These are phyloP conservation scores for Colletotrichum sp. DNA, from an alignment of 2,329 filamentous ascomycete species.

Conservation along the genomic window DNA sequence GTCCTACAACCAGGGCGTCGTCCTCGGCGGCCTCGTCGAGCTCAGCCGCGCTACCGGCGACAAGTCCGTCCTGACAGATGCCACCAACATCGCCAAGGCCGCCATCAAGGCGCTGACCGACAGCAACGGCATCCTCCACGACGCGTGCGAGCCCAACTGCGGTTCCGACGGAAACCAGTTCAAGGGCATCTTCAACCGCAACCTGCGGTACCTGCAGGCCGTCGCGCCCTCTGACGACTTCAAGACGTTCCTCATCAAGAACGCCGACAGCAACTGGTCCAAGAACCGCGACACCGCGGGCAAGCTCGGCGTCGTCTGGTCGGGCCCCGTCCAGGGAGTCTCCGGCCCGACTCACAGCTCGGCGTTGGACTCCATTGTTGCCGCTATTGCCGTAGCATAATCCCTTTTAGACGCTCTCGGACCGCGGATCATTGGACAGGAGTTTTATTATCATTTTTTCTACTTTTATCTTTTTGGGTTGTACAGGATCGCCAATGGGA, in stretches of 20 bases:
- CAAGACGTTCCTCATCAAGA: constrained; percentile 59
- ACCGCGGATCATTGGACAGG: neutral
- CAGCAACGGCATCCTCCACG: constrained; percentile 51
- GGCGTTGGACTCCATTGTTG: constrained; percentile 71
- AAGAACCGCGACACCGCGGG: constrained; percentile 56
- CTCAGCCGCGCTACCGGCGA: constrained; percentile 50
- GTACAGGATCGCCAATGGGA: neutral
- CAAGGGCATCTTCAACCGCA: constrained; percentile 74
- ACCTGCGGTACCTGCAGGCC: constrained; percentile 62
- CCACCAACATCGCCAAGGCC: constrained; percentile 55
- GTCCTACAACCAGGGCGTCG: constrained; percentile 64
- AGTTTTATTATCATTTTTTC: neutral
- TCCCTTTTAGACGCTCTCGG: neutral
- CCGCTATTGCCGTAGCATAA: constrained; percentile 51
- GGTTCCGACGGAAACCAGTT: constrained; percentile 65
- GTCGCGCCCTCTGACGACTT: constrained; percentile 55
- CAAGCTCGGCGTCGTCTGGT: constrained; percentile 68
- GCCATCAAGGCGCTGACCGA: constrained; percentile 52
- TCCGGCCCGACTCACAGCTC: constrained; percentile 67
- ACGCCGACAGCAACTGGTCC: constrained; percentile 70
- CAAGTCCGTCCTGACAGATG: constrained; percentile 43
- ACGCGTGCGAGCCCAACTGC: constrained; percentile 52
- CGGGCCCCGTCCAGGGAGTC: constrained; percentile 58
- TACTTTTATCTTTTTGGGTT: neutral
- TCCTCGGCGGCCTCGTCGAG: constrained; percentile 60